Evolutionary conservation across 2,329 filamentous ascomycete species (phyloP).

Genomic region (Tolypocladium inflatum): DNA sequence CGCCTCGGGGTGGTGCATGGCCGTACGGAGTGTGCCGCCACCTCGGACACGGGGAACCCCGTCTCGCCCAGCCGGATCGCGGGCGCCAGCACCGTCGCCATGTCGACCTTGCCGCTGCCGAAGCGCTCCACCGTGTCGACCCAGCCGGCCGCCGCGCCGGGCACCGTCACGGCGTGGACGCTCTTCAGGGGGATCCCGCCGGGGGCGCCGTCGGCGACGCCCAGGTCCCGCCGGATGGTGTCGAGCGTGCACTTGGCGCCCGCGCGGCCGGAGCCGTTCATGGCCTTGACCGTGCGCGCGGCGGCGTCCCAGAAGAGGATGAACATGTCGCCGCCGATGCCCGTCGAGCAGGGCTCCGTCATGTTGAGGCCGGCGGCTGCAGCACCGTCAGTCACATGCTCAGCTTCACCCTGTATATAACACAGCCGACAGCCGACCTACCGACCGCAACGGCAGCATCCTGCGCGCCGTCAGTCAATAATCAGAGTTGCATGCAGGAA

Average conservation of each 20-base stretch:
- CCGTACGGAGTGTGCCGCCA: slow-evolving; percentile 60
- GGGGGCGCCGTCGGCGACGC: slow-evolving; percentile 45
- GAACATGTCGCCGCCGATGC: slow-evolving; percentile 96
- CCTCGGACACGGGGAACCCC: slow-evolving; percentile 81
- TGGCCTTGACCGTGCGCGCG: slow-evolving; percentile 68
- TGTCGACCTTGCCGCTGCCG: slow-evolving; percentile 71
- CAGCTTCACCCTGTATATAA: too few relatives aligned
- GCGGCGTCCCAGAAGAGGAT: slow-evolving; percentile 84
- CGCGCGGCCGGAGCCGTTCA: slow-evolving; percentile 90
- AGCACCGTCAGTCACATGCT: not conserved
- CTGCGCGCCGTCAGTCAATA: slow-evolving; percentile 29
- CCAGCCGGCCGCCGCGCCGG: slow-evolving; percentile 90
- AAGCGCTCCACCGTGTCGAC: slow-evolving; percentile 80
- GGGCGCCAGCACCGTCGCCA: slow-evolving; percentile 71
- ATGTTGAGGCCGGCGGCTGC: slow-evolving; percentile 83
- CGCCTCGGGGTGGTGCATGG: accelerated
- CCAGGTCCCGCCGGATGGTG: slow-evolving; percentile 59
- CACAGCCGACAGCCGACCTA: slow-evolving; percentile 20
- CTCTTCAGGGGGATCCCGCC: slow-evolving; percentile 63
- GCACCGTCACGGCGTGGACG: slow-evolving; percentile 75
- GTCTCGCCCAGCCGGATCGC: slow-evolving; percentile 80
- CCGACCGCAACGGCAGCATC: slow-evolving; percentile 93
- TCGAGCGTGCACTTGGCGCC: slow-evolving; percentile 61
- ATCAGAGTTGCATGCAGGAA: too few relatives aligned
- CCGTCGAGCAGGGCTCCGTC: slow-evolving; percentile 86